Evolutionary conservation across 257 asterid species (phyloP).

Genomic region (Penstemon newberryi): DNA sequence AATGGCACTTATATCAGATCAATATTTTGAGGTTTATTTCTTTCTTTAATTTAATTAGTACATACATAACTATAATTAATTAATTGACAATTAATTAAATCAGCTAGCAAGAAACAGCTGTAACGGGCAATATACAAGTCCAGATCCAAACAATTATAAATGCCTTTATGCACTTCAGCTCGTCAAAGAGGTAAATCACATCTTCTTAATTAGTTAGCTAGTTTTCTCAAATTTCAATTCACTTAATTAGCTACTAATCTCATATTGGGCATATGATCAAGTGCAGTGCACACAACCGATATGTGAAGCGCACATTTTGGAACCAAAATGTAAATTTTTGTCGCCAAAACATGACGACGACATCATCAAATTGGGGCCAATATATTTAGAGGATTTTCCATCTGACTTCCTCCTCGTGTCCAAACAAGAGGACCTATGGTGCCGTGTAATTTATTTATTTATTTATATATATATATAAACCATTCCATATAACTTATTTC

Average conservation of each 20-base stretch:
- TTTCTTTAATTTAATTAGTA: too few relatives aligned
- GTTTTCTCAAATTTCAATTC: too few relatives aligned
- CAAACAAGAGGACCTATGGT: conserved; percentile 20
- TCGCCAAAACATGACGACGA: conserved; percentile 24
- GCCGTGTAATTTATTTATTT: conserved; percentile 36
- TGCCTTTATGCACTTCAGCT: conserved; percentile 36
- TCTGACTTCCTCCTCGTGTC: conserved; percentile 25
- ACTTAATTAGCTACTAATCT: too few relatives aligned
- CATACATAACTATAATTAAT: too few relatives aligned
- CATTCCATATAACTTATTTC: too few relatives aligned
- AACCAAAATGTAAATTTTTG: conserved; percentile 36
- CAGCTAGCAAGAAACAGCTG: conserved; percentile 34
- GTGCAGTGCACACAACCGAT: conserved; percentile 34
- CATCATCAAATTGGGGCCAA: not conserved
- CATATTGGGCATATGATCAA: not conserved
- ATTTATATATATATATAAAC: not conserved
- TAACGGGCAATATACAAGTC: conserved; percentile 36
- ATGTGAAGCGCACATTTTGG: conserved; percentile 22
- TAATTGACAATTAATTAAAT: not conserved
- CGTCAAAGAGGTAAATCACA: conserved; percentile 28
- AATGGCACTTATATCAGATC: too few relatives aligned
- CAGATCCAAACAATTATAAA: conserved; percentile 33
- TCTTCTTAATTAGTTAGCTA: not conserved
- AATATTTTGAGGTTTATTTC: too few relatives aligned
- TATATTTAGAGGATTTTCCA: conserved; percentile 27